Evolutionary conservation across 176 grass and related monocot species (phyloP).

Genomic region (Aegilops umbellulata): DNA sequence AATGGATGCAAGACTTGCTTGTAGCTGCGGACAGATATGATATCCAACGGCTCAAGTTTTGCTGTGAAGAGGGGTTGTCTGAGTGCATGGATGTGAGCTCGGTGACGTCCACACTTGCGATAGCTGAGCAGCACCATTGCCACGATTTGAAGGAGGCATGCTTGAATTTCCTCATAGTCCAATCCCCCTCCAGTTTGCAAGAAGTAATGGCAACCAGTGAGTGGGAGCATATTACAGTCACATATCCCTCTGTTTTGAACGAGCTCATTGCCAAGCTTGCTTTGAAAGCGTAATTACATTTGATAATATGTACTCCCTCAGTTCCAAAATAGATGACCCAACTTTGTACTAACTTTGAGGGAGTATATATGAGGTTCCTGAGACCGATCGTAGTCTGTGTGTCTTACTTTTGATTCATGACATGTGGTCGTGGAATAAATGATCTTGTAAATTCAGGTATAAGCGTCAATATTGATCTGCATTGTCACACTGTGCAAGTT

Average conservation of each 20-base stretch:
- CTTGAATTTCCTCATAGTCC: slow-evolving; percentile 14
- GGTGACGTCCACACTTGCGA: slow-evolving; percentile 15
- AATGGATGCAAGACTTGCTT: neutral
- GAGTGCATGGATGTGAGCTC: slow-evolving; percentile 14
- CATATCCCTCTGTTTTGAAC: slow-evolving; percentile 15
- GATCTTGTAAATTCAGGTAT: neutral
- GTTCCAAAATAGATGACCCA: too few relatives aligned
- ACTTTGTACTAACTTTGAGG: too few relatives aligned
- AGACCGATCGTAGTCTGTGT: neutral
- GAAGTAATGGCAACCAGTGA: neutral
- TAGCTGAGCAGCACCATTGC: slow-evolving; percentile 34
- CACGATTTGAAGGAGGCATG: slow-evolving; percentile 16
- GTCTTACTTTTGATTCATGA: neutral
- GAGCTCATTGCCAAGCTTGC: slow-evolving; percentile 1
- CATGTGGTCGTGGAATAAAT: neutral
- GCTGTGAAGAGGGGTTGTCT: neutral
- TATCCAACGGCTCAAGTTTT: neutral
- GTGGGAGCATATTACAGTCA: neutral
- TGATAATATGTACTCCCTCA: neutral
- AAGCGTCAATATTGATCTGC: neutral
- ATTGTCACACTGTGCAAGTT: too few relatives aligned
- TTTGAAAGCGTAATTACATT: neutral
- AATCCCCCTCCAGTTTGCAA: slow-evolving; percentile 13
- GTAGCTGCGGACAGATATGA: neutral
- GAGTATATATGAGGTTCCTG: neutral